Evolutionary conservation across 345 rosid species (phyloP).

Genomic region (Gossypium thurberi): DNA sequence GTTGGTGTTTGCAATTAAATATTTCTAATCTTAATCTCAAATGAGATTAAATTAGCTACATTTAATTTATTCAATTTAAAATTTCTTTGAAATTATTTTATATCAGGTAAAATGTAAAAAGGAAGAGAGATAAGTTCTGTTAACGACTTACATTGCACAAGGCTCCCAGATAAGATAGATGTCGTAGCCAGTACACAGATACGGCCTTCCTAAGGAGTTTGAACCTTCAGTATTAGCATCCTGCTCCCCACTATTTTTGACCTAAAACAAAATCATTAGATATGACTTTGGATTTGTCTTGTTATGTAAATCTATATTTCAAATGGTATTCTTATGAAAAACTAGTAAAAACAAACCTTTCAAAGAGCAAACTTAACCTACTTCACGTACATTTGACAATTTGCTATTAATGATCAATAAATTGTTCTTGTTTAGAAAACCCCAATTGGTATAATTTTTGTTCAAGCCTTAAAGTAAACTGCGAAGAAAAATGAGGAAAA

Average conservation of each 20-base stretch:
- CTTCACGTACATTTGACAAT: background rate
- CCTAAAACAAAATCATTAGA: constrained; percentile 25
- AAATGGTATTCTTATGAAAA: background rate
- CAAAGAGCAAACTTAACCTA: background rate
- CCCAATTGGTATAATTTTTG: background rate
- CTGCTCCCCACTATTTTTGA: constrained; percentile 22
- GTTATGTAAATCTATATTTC: background rate
- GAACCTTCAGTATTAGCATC: constrained; percentile 23
- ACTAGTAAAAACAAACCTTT: background rate
- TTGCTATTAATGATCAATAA: background rate
- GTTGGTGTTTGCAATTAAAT: background rate
- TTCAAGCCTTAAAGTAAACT: background rate
- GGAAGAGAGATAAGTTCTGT: background rate
- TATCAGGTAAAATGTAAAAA: background rate
- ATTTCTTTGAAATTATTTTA: background rate
- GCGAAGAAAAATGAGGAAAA: background rate
- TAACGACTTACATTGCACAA: constrained; percentile 61
- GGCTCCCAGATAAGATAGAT: constrained; percentile 82
- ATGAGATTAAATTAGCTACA: background rate
- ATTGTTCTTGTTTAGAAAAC: background rate
- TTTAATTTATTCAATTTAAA: background rate
- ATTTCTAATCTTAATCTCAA: constrained; percentile 1
- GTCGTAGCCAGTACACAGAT: constrained; percentile 87
- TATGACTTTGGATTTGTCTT: background rate
- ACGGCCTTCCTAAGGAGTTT: constrained; percentile 37